A percentile compares a stretch with the other conserved stretches of the same genome.
phyloP scores from a whole-genome alignment of 768 basidiomycete species.

The Pisolithus sp. region DNA sequence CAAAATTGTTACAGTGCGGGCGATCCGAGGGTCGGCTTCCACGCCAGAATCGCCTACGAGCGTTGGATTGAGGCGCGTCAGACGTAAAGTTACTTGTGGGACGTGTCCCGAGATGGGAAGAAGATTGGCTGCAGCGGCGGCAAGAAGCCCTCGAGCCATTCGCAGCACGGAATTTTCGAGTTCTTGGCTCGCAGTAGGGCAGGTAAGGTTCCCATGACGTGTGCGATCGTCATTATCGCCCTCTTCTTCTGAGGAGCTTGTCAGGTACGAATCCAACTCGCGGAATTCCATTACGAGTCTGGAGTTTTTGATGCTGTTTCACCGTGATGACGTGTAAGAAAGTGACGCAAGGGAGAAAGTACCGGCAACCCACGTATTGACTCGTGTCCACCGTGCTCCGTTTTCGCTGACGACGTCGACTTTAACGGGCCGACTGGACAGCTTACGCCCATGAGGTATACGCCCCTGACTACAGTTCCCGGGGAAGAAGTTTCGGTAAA shows the following conservation, averaged over 20 bases:
- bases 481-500: slow-evolving; percentile 48
- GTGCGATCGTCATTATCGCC: slow-evolving; percentile 38
- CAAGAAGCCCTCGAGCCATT: slow-evolving; percentile 62
- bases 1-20: slow-evolving; percentile 49
- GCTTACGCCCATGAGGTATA: background rate
- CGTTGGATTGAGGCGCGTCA: slow-evolving; percentile 61
- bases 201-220: slow-evolving; percentile 18
- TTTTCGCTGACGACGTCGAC: slow-evolving; percentile 77
- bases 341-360: background rate
- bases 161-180: slow-evolving; percentile 70
- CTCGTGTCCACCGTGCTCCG: slow-evolving; percentile 73
- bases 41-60: slow-evolving; percentile 19
- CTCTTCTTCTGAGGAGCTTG: slow-evolving; percentile 35
- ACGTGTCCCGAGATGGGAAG: slow-evolving; percentile 28
- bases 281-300: slow-evolving; percentile 75
- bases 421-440: slow-evolving; percentile 39
- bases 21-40: slow-evolving; percentile 49
- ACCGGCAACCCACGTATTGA: slow-evolving; percentile 75
- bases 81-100: slow-evolving; percentile 52
- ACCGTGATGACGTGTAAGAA: background rate
- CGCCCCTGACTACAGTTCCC: background rate
- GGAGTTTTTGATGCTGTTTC: slow-evolving; percentile 65
- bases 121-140: slow-evolving; percentile 56
- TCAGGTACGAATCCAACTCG: slow-evolving; percentile 78
- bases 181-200: slow-evolving; percentile 40